A percentile compares a stretch with the other conserved stretches of the same genome.
phyloP scores from a whole-genome alignment of 2,329 filamentous ascomycete species.

The Nigrograna mackinnonii region DNA sequence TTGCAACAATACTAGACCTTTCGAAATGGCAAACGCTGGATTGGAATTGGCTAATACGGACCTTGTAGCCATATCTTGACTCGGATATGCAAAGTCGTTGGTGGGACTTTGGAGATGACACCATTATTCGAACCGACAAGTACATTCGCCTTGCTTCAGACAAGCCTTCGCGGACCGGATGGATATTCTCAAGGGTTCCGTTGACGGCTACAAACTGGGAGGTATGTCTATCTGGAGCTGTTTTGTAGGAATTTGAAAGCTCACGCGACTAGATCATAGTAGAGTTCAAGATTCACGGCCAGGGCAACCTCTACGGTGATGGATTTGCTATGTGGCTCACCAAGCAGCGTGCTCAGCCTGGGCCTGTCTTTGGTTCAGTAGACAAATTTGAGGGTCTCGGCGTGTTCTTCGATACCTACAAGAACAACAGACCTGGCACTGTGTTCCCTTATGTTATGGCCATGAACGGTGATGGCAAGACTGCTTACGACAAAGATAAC shows the following conservation, averaged over 20 bases:
- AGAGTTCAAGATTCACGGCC: constrained; percentile 91
- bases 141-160: constrained; percentile 94
- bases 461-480: constrained; percentile 93
- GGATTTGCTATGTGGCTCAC: constrained; percentile 98
- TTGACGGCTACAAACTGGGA: constrained; percentile 99
- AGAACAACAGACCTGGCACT: constrained; percentile 95
- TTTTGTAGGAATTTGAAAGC: constrained; percentile 8
- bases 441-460: constrained; percentile 99
- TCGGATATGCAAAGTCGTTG: constrained; percentile 97
- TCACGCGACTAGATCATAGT: constrained; percentile 70
- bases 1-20: too few species aligned
- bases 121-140: constrained; percentile 75
- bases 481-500: constrained; percentile 86
- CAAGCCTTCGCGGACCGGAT: constrained; percentile 86
- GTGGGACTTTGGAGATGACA: constrained; percentile 98
- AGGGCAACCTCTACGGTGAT: constrained; percentile 89
- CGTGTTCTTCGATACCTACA: constrained; percentile 98
- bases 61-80: constrained; percentile 85
- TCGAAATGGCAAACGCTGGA: too few species aligned
- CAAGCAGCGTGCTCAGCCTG: constrained; percentile 80
- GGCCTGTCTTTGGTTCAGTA: constrained; percentile 83
- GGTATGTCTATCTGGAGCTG: constrained; percentile 41
- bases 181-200: constrained; percentile 91
- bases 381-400: constrained; percentile 94
- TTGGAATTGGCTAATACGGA: constrained; percentile 19